These are phyloP conservation scores for Ceratocystis papillata DNA, from an alignment of 2,329 filamentous ascomycete species.

Conservation along the genomic window DNA sequence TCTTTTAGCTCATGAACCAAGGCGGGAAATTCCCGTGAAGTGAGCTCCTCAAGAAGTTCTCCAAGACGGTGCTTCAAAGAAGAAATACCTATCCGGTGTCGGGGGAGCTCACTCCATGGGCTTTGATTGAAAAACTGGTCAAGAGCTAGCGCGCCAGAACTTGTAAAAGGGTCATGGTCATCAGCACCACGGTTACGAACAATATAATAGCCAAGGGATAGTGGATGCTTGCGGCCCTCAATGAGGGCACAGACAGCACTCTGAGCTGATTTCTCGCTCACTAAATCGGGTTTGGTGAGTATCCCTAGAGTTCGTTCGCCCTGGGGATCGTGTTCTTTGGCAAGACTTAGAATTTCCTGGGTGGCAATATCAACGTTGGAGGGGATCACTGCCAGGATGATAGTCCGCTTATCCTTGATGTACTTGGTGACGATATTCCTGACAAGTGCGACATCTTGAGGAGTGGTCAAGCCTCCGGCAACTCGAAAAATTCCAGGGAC, in stretches of 20 bases:
- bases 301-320: conserved; percentile 35
- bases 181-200: conserved; percentile 28
- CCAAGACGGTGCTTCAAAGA: conserved; percentile 27
- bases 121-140: conserved; percentile 32
- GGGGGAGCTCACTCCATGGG: conserved; percentile 32
- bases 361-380: conserved; percentile 34
- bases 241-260: conserved; percentile 25
- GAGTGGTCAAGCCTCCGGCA: conserved; percentile 31
- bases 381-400: conserved; percentile 38
- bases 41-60: conserved; percentile 28
- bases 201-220: conserved; percentile 27
- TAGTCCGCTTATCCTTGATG: conserved; percentile 34
- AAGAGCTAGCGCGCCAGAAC: conserved; percentile 25
- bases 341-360: conserved; percentile 32
- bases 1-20: conserved; percentile 27
- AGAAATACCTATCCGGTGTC: conserved; percentile 27
- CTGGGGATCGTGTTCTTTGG: conserved; percentile 30
- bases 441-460: conserved; percentile 32
- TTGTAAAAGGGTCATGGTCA: conserved; percentile 17
- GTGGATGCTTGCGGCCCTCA: conserved; percentile 24
- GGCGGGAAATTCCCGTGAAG: conserved; percentile 28
- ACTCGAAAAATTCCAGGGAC: conserved; percentile 37
- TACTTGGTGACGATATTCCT: conserved; percentile 33
- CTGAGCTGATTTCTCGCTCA: conserved; percentile 26
- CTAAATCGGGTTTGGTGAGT: conserved; percentile 36